These are phyloP conservation scores for Aurantiochytrium sp. DNA, from an alignment of 108 stramenopile species.

Conservation along the genomic window DNA sequence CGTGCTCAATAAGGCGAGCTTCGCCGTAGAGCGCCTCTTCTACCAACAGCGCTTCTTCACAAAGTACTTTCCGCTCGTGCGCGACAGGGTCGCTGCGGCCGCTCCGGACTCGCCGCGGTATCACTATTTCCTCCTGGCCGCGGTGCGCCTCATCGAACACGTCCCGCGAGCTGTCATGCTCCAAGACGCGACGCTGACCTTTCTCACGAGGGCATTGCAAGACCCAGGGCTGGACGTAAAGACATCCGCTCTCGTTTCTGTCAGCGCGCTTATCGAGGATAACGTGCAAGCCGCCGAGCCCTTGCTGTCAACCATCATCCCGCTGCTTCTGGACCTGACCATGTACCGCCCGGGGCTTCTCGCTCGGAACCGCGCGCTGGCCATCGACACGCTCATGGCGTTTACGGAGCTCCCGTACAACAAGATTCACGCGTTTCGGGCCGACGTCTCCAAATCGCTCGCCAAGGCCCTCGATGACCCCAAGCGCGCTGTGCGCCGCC, in stretches of 20 bases:
- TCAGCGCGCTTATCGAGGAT: neutral
- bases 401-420: slow-evolving; percentile 5
- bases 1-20: neutral
- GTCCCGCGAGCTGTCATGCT: neutral
- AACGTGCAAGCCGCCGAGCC: neutral
- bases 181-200: neutral
- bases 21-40: neutral
- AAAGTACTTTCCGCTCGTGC: neutral
- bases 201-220: neutral
- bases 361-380: neutral
- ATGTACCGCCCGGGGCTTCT: neutral
- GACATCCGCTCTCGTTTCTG: neutral
- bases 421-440: neutral
- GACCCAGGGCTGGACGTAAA: neutral
- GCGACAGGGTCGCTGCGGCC: neutral
- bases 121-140: neutral
- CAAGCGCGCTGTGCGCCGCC: neutral
- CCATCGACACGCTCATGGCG: neutral
- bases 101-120: neutral
- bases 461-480: neutral
- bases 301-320: neutral
- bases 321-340: neutral
- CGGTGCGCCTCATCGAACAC: neutral
- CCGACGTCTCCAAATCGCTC: neutral
- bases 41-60: neutral